Evolutionary conservation across 148 eudicot genomes (phyloP).

Genomic region (Vaccinium vitisidaea): DNA sequence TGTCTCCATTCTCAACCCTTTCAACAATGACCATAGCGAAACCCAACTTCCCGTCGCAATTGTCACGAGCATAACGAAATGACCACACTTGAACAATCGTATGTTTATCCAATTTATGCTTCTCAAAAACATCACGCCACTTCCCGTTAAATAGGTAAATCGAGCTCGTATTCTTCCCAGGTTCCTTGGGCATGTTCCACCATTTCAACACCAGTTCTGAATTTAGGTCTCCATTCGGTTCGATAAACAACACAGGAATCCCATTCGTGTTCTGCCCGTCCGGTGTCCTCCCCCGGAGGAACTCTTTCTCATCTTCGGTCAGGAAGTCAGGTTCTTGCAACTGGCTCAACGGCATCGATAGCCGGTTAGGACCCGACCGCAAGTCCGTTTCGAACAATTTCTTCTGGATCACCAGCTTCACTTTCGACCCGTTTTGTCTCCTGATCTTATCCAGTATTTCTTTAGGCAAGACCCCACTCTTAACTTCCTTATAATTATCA

Average conservation of each 20-base stretch:
- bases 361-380: neutral
- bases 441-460: neutral
- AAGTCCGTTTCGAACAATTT: neutral
- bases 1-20: neutral
- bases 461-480: neutral
- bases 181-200: neutral
- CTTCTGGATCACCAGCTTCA: neutral
- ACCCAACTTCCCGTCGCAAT: too few species aligned
- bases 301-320: neutral
- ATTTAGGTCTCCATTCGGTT: neutral
- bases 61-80: neutral
- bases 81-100: slow-evolving; percentile 4
- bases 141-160: neutral
- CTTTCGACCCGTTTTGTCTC: neutral
- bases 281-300: neutral
- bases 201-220: neutral
- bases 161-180: neutral
- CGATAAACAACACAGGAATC: neutral
- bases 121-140: neutral
- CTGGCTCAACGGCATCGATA: neutral
- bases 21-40: neutral
- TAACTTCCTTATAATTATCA: neutral
- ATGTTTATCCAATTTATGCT: neutral
- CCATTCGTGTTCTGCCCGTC: neutral
- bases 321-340: neutral